Conservation (phyloP, 345 rosid genomes). For the Populus nigra region DNA sequence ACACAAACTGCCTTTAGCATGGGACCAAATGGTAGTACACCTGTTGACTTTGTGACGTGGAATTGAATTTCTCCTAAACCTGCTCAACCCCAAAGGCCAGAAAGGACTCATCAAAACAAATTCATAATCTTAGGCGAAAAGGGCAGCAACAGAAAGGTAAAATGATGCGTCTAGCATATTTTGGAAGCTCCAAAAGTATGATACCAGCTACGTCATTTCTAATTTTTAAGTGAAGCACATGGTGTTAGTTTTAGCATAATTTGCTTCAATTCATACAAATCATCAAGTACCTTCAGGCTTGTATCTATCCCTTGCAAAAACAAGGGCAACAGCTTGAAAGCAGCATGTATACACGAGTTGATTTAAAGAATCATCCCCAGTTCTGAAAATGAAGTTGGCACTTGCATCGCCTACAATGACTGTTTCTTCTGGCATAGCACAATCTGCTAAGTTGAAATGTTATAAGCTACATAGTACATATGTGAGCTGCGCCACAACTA, state of each 20-base stretch:
- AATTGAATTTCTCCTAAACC: slow-evolving; percentile 38
- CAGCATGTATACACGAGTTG: not conserved
- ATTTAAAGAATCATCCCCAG: not conserved
- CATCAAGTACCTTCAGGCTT: slow-evolving; percentile 28
- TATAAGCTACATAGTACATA: not conserved
- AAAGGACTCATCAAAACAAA: not conserved
- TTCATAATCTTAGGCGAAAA: not conserved
- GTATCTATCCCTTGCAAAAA: slow-evolving; percentile 38
- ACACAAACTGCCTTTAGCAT: slow-evolving; percentile 32
- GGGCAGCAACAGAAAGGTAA: not conserved
- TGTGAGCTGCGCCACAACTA: not conserved
- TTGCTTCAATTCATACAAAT: not conserved
- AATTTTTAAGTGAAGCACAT: not conserved
- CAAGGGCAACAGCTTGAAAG: slow-evolving; percentile 42
- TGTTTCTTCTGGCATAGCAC: slow-evolving; percentile 36
- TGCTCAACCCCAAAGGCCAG: slow-evolving; percentile 9
- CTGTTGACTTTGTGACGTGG: slow-evolving; percentile 33
- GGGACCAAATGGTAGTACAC: slow-evolving; percentile 47
- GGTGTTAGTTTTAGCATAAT: not conserved
- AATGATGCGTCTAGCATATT: not conserved
- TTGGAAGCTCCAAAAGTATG: not conserved
- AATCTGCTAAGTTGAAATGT: slow-evolving; percentile 23
- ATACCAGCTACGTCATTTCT: too few species aligned
- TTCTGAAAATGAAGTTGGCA: slow-evolving; percentile 26
- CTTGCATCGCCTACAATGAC: slow-evolving; percentile 43